Evolutionary conservation across 805 yeast species (phyloP).

Genomic region (Kodamaea kakaduensis): DNA sequence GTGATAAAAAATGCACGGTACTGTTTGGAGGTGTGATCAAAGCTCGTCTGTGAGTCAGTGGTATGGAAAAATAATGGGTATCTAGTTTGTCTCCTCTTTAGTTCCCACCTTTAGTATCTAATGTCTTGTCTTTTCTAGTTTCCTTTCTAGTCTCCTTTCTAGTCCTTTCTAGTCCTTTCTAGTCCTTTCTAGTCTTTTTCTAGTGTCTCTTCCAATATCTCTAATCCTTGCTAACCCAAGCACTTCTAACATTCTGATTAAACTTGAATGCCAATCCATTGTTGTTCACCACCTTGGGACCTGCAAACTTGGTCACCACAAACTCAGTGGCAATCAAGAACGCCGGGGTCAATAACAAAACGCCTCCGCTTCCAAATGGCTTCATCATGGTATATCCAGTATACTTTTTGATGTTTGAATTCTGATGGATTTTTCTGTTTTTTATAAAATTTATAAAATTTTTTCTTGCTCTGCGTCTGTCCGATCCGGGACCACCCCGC

Average conservation of each 20-base stretch:
- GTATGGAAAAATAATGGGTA: no score
- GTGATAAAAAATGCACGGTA: no score
- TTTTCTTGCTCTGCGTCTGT: conserved; percentile 2
- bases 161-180: no score
- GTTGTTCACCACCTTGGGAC: conserved; percentile 10
- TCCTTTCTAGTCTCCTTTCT: no score
- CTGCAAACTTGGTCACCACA: conserved; percentile 22
- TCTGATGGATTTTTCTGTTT: conserved; percentile 2
- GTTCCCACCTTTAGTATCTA: no score
- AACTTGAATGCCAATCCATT: conserved; percentile 9
- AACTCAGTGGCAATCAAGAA: conserved; percentile 30
- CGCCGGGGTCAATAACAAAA: conserved; percentile 27
- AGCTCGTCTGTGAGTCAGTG: no score
- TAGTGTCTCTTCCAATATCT: no score
- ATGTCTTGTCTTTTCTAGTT: no score
- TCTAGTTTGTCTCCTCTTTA: no score
- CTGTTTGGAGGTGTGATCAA: no score
- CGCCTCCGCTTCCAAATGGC: conserved; percentile 20
- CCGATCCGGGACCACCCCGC: conserved; percentile 2
- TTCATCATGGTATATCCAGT: conserved; percentile 14
- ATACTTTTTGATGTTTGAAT: neutral
- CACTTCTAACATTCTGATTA: conserved; percentile 6
- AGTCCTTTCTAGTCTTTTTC: no score
- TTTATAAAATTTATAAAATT: no score
- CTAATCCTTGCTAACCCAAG: conserved; percentile 6